Conservation (phyloP, 768 basidiomycete genomes). For the Brasilioporus rufonigricans region DNA sequence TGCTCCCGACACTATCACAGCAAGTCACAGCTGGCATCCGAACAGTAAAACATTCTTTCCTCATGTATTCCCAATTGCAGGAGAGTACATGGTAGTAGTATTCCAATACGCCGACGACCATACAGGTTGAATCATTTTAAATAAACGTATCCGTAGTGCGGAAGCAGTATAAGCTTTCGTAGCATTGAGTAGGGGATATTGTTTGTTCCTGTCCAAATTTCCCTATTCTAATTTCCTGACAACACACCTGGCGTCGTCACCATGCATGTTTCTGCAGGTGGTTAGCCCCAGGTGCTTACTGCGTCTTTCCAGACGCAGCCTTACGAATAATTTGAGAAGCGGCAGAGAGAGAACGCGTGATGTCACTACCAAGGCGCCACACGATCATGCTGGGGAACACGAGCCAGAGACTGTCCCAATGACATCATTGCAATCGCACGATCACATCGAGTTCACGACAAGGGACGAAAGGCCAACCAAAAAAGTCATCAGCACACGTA, state of each 20-base stretch:
- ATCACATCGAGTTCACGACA: not conserved
- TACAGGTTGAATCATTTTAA: too few relatives aligned
- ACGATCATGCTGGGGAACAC: constrained; percentile 64
- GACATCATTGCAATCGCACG: not conserved
- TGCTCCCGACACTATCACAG: too few relatives aligned
- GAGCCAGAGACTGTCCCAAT: constrained; percentile 63
- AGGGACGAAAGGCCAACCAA: not conserved
- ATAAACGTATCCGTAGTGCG: too few relatives aligned
- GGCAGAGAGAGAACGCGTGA: constrained; percentile 43
- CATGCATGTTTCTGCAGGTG: not conserved
- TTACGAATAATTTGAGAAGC: constrained; percentile 28
- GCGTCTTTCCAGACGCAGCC: constrained; percentile 31
- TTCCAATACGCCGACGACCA: too few relatives aligned
- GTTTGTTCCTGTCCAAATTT: too few relatives aligned
- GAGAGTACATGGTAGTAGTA: too few relatives aligned
- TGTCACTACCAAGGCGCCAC: constrained; percentile 59
- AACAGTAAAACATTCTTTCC: too few relatives aligned
- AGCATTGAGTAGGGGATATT: too few relatives aligned
- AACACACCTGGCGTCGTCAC: not conserved
- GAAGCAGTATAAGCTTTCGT: too few relatives aligned
- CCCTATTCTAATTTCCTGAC: too few relatives aligned
- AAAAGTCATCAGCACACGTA: constrained; percentile 4
- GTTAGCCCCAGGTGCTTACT: constrained; percentile 7
- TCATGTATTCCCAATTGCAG: too few relatives aligned
- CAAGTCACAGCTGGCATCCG: too few relatives aligned